Percentiles rank a stretch among this genome's conserved stretches.
Conservation (phyloP, 2,329 filamentous ascomycete genomes). For the Alternaria alternata region DNA sequence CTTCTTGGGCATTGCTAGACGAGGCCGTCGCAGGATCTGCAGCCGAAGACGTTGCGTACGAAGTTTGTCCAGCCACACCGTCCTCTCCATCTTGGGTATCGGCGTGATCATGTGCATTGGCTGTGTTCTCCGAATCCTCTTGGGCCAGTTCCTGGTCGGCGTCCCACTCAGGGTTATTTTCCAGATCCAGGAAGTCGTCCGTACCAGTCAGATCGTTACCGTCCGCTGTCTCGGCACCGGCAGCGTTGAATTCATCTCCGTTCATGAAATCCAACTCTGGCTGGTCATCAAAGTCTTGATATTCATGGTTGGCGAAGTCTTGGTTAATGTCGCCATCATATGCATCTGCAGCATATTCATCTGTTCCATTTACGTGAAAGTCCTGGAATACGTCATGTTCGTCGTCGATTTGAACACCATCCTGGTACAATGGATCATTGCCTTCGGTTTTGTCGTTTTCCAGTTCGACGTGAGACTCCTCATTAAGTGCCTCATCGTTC, state of each 20-base stretch:
- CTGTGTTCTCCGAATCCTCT: slow-evolving; percentile 15
- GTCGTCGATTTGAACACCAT: slow-evolving; percentile 24
- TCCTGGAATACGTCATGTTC: slow-evolving; percentile 22
- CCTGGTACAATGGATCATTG: slow-evolving; percentile 27
- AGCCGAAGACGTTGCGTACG: slow-evolving; percentile 38
- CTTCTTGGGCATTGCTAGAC: slow-evolving; percentile 30
- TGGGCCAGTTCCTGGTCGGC: slow-evolving; percentile 21
- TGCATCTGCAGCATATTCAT: slow-evolving; percentile 21
- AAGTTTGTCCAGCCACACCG: slow-evolving; percentile 32
- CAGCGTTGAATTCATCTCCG: slow-evolving; percentile 18
- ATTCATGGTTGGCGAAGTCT: slow-evolving; percentile 31
- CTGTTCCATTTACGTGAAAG: slow-evolving; percentile 22
- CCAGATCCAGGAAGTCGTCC: slow-evolving; percentile 32
- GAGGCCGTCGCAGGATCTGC: slow-evolving; percentile 36
- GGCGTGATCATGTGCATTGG: slow-evolving; percentile 21
- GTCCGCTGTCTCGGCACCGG: slow-evolving; percentile 15
- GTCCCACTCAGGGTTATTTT: slow-evolving; percentile 29
- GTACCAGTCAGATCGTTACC: slow-evolving; percentile 20
- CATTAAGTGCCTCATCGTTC: slow-evolving; percentile 11
- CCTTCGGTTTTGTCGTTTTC: slow-evolving; percentile 20
- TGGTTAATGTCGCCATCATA: slow-evolving; percentile 35
- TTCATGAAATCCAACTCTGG: slow-evolving; percentile 22
- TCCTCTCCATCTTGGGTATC: slow-evolving; percentile 34
- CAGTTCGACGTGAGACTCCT: slow-evolving; percentile 1
- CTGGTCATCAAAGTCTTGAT: slow-evolving; percentile 26